Conservation (phyloP, 2,329 filamentous ascomycete genomes). For the Leptographium flavum region DNA sequence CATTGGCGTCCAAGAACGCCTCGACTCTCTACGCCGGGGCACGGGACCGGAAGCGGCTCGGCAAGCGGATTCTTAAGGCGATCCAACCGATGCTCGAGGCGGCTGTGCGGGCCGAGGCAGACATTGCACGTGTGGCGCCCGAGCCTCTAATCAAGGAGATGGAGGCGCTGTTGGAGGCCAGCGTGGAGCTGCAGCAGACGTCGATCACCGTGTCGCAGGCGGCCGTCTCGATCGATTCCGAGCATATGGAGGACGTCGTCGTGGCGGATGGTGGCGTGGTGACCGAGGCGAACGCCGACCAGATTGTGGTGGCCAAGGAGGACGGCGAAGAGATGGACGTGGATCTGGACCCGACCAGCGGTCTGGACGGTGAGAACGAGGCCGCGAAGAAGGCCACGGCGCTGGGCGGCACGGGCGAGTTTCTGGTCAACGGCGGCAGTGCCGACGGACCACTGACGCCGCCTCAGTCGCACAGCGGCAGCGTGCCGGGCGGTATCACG, state of each 20-base stretch:
- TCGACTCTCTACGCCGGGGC: constrained; percentile 42
- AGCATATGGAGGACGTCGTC: constrained; percentile 34
- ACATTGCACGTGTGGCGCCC: constrained; percentile 55
- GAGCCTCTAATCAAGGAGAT: constrained; percentile 60
- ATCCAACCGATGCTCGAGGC: constrained; percentile 66
- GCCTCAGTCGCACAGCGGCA: constrained; percentile 46
- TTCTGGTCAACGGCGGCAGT: constrained; percentile 21
- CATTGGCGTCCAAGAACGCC: neutral
- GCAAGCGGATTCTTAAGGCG: constrained; percentile 75
- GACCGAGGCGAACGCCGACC: constrained; percentile 13
- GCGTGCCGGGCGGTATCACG: constrained; percentile 17
- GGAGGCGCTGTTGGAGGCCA: constrained; percentile 56
- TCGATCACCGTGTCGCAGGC: constrained; percentile 19
- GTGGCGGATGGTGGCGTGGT: constrained; percentile 31
- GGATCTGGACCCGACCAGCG: constrained; percentile 6
- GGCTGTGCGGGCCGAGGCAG: constrained; percentile 67
- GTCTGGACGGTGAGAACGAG: constrained; percentile 5
- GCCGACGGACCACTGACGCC: constrained; percentile 43
- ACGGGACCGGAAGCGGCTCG: constrained; percentile 70
- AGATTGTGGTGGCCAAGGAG: constrained; percentile 29
- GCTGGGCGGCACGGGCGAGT: neutral
- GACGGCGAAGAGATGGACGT: constrained; percentile 4
- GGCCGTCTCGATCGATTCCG: constrained; percentile 14
- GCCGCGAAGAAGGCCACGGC: neutral
- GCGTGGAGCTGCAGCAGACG: constrained; percentile 40